Conservation (phyloP, 192 early-diverging fungal species). For the Umbelopsis vinacea region DNA sequence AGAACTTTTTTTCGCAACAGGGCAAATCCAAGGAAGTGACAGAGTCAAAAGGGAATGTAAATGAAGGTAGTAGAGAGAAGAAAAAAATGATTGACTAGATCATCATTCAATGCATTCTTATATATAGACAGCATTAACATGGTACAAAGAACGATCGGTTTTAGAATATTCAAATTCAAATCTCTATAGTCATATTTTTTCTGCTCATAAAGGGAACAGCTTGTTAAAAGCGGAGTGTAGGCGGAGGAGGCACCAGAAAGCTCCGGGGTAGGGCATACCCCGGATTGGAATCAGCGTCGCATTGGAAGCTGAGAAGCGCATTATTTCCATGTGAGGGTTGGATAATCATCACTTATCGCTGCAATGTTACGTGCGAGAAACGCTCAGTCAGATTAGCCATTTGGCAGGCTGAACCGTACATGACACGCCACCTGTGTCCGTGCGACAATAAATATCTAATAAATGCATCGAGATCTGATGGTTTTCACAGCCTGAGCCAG, state of each 20-base stretch:
- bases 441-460: no score
- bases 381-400: no score
- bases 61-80: not conserved
- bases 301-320: not conserved
- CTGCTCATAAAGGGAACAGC: not conserved
- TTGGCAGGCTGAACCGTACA: no score
- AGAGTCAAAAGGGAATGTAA: not conserved
- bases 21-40: not conserved
- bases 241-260: constrained; percentile 1
- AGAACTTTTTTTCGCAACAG: no score
- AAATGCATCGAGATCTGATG: no score
- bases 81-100: not conserved
- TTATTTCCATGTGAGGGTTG: constrained; percentile 3
- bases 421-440: no score
- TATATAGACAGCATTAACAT: not conserved
- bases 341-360: not conserved
- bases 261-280: not conserved
- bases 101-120: not conserved
- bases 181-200: constrained; percentile 7
- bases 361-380: no score
- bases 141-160: constrained; percentile 7
- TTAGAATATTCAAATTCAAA: constrained; percentile 18
- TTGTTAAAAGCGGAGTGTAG: not conserved
- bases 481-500: no score
- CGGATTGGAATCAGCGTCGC: not conserved